phyloP scores from a whole-genome alignment of 2,329 filamentous ascomycete species.

The Fonsecaea pedrosoi region DNA sequence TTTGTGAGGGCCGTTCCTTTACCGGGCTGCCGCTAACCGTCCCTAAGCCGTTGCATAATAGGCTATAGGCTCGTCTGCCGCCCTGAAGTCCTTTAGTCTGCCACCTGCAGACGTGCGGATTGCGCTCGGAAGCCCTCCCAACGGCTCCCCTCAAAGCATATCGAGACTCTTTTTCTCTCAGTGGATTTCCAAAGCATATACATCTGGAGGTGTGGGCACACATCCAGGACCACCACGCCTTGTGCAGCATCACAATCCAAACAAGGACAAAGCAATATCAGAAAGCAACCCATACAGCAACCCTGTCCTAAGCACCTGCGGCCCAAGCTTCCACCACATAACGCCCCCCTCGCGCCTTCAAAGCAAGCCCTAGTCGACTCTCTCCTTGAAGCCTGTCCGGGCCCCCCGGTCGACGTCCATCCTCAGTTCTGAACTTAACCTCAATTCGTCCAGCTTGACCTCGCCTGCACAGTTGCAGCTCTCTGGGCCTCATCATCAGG shows the following conservation, averaged over 20 bases:
- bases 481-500: slow-evolving; percentile 20
- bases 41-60: slow-evolving; percentile 24
- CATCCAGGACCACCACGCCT: slow-evolving; percentile 2
- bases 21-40: slow-evolving; percentile 32
- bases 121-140: slow-evolving; percentile 20
- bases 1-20: slow-evolving; percentile 34
- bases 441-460: slow-evolving; percentile 26
- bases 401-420: slow-evolving; percentile 13
- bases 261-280: slow-evolving; percentile 20
- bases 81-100: slow-evolving; percentile 30
- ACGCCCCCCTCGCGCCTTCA: slow-evolving; percentile 27
- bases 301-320: slow-evolving; percentile 29
- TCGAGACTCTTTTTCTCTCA: slow-evolving; percentile 17
- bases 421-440: slow-evolving; percentile 23
- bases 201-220: background rate
- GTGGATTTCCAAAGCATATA: slow-evolving; percentile 12
- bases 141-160: slow-evolving; percentile 24
- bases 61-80: slow-evolving; percentile 30
- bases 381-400: slow-evolving; percentile 22
- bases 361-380: slow-evolving; percentile 27
- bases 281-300: slow-evolving; percentile 19
- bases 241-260: slow-evolving; percentile 19
- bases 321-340: slow-evolving; percentile 23
- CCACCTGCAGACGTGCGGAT: slow-evolving; percentile 21
- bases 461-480: slow-evolving; percentile 17